phyloP scores from a whole-genome alignment of 257 asterid species.

The Solanum chiquidenum region DNA sequence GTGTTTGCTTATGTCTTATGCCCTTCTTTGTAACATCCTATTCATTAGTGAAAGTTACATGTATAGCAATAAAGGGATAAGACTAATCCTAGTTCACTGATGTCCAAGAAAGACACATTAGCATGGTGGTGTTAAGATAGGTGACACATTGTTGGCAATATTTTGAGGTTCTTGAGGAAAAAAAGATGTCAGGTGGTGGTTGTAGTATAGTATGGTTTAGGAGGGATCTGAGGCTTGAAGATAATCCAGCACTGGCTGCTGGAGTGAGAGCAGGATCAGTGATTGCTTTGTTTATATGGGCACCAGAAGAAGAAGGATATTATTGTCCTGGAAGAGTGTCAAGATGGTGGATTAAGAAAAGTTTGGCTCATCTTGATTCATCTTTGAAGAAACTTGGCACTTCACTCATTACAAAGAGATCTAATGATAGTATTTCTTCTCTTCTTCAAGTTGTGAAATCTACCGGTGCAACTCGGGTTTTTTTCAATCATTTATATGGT shows the following conservation, averaged over 20 bases:
- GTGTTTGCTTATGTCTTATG: neutral
- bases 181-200: slow-evolving; percentile 50
- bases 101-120: slow-evolving; percentile 8
- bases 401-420: slow-evolving; percentile 72
- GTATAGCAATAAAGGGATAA: slow-evolving; percentile 4
- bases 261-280: slow-evolving; percentile 76
- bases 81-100: neutral
- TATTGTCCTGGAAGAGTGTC: slow-evolving; percentile 83
- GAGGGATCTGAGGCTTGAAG: slow-evolving; percentile 92
- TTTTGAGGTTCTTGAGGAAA: neutral
- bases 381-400: slow-evolving; percentile 81
- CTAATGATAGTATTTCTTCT: slow-evolving; percentile 67
- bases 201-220: slow-evolving; percentile 91
- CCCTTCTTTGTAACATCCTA: neutral
- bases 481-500: slow-evolving; percentile 92
- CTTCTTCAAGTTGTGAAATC: slow-evolving; percentile 58
- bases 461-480: slow-evolving; percentile 72
- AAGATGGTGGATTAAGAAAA: slow-evolving; percentile 92
- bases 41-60: slow-evolving; percentile 3
- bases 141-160: neutral
- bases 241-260: slow-evolving; percentile 83
- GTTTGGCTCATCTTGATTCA: slow-evolving; percentile 67
- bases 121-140: slow-evolving; percentile 4
- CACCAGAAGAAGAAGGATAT: slow-evolving; percentile 93
- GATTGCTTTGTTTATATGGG: slow-evolving; percentile 72